Evolutionary conservation across 306 rosid species (phyloP), one percentile per base, ranked within the genome.

Genomic region (Nissolia schottii): DNA sequence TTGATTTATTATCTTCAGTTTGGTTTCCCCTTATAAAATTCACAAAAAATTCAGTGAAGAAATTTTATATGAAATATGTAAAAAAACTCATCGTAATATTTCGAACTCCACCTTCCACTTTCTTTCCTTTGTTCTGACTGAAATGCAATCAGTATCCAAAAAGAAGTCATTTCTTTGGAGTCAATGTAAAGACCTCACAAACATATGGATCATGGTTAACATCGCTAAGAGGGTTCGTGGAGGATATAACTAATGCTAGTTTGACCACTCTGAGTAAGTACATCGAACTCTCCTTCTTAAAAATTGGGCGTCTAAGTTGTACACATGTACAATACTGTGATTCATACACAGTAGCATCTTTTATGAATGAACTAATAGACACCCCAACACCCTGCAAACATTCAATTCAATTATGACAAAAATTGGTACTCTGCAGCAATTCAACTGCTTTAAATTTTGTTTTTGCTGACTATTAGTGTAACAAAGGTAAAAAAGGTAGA

Each of bases 251-350:
- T 59, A 40, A 88, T 32, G 0, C 90, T 97, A 51, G 75, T 69
- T 68, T 71, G 66, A 12, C 78, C 93, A 60, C 66, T 60, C 2
- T 27, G 64, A 50, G 80, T 79, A 13, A 77, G 68, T 8, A 84
- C 78, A 73, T 83, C 72, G 56, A 91, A 89, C 12, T 85, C 84
- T 67, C 92, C 49, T 49, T 55, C 60, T 53, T 2, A 48, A 65
- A 79, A 61, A 94, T 51, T 6, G 94, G 86, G 69, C 97, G 87
- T 61, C 66, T 78, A 28, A 94, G 87, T 73, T 84, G 72, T 20
- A 84, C 84, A 82, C 84, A 85, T 18, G 87, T 91, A 74, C 98
- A 94, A 45, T 91, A 94, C 14, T 87, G 72, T 24, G 80, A 84
- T 55, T 77, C 48, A 50, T 83, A 80, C 10, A 85, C 87, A 1